Conservation (phyloP, 495 filamentous ascomycete species). For the Aspergillus wentii region DNA sequence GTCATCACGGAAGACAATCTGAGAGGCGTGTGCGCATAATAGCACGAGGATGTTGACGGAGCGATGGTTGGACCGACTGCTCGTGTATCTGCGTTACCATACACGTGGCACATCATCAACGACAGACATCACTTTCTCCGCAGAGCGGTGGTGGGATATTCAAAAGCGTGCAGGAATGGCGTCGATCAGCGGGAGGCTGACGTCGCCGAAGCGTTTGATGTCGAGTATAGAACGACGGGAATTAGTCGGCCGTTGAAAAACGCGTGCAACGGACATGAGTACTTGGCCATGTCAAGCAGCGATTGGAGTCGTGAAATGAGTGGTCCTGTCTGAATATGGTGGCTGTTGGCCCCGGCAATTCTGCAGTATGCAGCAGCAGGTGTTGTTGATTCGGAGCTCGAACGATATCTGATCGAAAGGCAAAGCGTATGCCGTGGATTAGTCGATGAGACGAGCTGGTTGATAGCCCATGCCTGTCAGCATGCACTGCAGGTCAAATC, state of each 20-base stretch:
- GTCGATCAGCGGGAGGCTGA: slow-evolving; percentile 27
- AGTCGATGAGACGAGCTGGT: slow-evolving; percentile 25
- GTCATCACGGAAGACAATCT: slow-evolving; percentile 23
- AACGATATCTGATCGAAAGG: slow-evolving; percentile 15
- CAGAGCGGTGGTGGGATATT: slow-evolving; percentile 23
- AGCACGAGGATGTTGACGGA: slow-evolving; percentile 19
- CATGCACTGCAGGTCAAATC: slow-evolving; percentile 34
- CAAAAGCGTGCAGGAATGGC: no score
- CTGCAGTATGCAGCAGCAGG: slow-evolving; percentile 21
- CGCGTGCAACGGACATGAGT: slow-evolving; percentile 22
- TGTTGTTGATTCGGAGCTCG: slow-evolving; percentile 12
- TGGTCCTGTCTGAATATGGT: slow-evolving; percentile 17
- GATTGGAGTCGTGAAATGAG: slow-evolving; percentile 7
- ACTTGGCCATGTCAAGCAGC: slow-evolving; percentile 21
- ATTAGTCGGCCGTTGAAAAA: slow-evolving; percentile 20
- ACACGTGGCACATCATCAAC: slow-evolving; percentile 25
- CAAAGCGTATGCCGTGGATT: slow-evolving; percentile 17
- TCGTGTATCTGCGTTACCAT: slow-evolving; percentile 19
- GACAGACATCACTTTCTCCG: slow-evolving; percentile 23
- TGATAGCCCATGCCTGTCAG: slow-evolving; percentile 24
- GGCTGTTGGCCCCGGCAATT: slow-evolving; percentile 12
- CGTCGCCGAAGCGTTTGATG: slow-evolving; percentile 26
- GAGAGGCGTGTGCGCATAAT: slow-evolving; percentile 19
- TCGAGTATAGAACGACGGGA: slow-evolving; percentile 22
- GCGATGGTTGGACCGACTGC: slow-evolving; percentile 20